Conservation (phyloP, 805 yeast genomes). For the Ogataea sp. region DNA sequence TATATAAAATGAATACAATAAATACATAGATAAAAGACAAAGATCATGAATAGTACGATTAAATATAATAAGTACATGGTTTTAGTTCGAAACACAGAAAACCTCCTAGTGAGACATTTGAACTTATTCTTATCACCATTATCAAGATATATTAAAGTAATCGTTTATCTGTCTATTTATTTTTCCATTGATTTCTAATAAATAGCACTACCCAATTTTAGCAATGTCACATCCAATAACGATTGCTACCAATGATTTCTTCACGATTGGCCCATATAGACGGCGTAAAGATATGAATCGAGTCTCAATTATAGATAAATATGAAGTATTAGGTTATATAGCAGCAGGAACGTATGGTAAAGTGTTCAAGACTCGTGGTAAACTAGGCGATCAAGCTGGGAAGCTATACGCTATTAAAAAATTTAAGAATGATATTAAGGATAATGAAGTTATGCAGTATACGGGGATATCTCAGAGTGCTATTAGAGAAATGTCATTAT, state of each 20-base stretch:
- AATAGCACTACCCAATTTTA: no score
- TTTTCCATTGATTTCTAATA: no score
- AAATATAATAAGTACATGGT: no score
- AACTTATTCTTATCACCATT: no score
- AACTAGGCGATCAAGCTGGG: constrained; percentile 13
- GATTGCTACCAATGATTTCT: constrained; percentile 47
- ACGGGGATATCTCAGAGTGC: constrained; percentile 97
- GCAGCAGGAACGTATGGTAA: constrained; percentile 98
- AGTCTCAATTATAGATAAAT: constrained; percentile 71
- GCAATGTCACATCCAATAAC: constrained; percentile 37
- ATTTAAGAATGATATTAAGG: constrained; percentile 90
- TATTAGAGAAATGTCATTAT: constrained; percentile 90
- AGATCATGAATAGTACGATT: no score
- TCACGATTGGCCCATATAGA: constrained; percentile 52
- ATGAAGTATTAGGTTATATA: constrained; percentile 86
- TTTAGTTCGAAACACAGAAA: no score
- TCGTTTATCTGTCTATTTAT: not conserved
- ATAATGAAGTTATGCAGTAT: constrained; percentile 73
- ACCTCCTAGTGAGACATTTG: no score
- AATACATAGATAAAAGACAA: no score
- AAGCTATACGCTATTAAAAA: constrained; percentile 79
- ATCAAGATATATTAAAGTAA: not conserved
- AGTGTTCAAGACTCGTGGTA: constrained; percentile 78
- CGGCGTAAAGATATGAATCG: constrained; percentile 57
- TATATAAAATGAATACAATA: no score